Conservation (phyloP, 2,329 filamentous ascomycete genomes). For the Fusarium equiseti region DNA sequence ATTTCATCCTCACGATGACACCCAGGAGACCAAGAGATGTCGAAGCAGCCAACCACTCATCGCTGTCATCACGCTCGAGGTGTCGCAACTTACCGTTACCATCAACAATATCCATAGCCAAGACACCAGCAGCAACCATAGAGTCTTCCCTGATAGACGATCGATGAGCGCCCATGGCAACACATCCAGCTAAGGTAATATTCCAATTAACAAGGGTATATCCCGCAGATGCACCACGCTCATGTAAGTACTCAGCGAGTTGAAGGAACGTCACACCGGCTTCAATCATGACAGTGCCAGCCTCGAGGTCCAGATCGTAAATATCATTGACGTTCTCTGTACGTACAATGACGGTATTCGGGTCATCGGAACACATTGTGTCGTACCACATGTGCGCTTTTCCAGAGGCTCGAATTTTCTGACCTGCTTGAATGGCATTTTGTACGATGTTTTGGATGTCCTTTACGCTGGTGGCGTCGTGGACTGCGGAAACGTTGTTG, state of each 20-base stretch:
- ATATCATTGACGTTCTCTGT: constrained; percentile 9
- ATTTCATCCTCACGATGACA: constrained; percentile 12
- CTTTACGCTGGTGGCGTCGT: constrained; percentile 4
- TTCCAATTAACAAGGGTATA: constrained; percentile 20
- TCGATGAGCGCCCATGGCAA: neutral
- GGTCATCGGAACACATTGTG: constrained; percentile 13
- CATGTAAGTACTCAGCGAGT: constrained; percentile 3
- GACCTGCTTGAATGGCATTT: neutral
- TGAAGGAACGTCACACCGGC: neutral
- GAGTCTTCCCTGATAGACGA: constrained; percentile 7
- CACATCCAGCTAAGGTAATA: neutral
- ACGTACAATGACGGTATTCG: neutral
- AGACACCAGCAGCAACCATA: constrained; percentile 5
- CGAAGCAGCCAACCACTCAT: constrained; percentile 7
- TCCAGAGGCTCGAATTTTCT: neutral
- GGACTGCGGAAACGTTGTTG: neutral
- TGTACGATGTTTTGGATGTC: constrained; percentile 7
- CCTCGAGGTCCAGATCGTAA: constrained; percentile 2
- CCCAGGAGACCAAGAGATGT: neutral
- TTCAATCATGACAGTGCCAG: constrained; percentile 10
- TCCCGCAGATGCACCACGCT: neutral
- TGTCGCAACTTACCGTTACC: neutral
- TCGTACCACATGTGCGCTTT: constrained; percentile 24
- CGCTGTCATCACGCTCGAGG: neutral
- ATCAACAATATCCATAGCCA: constrained; percentile 1